Conservation (phyloP, 1,284 basidiomycete genomes). For the Boletellus deceptivus region DNA sequence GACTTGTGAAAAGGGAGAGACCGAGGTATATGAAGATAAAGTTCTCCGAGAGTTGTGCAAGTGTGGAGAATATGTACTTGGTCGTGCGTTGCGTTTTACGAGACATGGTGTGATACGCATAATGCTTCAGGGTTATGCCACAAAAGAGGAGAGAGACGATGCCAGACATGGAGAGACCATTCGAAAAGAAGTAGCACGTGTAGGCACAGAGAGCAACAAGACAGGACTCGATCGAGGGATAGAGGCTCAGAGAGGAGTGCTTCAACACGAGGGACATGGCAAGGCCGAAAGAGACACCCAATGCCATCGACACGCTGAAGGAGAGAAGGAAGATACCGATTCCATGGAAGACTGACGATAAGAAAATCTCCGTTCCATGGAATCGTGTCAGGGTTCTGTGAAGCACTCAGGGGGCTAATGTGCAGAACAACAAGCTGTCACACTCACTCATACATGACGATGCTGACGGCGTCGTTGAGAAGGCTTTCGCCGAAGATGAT, state of each 20-base stretch:
- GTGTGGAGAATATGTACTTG: constrained; percentile 92
- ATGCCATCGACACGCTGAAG: constrained; percentile 90
- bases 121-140: constrained; percentile 98
- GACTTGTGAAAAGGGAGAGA: constrained; percentile 88
- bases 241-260: constrained; percentile 86
- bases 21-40: constrained; percentile 99
- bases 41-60: constrained; percentile 95
- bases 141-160: constrained; percentile 98
- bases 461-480: constrained; percentile 98
- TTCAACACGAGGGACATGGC: constrained; percentile 91
- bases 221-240: constrained; percentile 92
- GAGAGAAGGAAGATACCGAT: constrained; percentile 95
- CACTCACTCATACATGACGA: constrained; percentile 99
- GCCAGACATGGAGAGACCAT: constrained; percentile 91
- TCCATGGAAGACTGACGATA: constrained; percentile 91
- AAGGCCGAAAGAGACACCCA: constrained; percentile 91
- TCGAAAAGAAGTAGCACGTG: constrained; percentile 98
- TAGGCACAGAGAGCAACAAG: constrained; percentile 94
- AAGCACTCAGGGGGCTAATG: constrained; percentile 11
- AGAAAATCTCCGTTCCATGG: constrained; percentile 85
- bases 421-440: neutral
- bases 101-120: constrained; percentile 99
- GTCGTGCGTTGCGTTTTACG: constrained; percentile 89
- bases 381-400: constrained; percentile 87
- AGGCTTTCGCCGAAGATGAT: constrained; percentile 98